phyloP scores from a whole-genome alignment of 129 eudicot genomes.

The Chrysanthemum makinoi region DNA sequence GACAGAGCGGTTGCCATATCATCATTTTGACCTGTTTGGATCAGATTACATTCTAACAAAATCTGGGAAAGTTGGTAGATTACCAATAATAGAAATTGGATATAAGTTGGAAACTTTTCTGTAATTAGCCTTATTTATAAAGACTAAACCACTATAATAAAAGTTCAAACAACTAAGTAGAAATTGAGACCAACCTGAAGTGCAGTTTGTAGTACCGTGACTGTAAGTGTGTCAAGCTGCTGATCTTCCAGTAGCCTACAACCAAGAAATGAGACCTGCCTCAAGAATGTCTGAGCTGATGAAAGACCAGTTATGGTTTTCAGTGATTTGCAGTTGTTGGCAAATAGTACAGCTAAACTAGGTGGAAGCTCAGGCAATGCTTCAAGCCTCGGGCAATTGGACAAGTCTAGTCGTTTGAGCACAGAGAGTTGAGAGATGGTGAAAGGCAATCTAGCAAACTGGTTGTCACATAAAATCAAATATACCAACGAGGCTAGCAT shows the following conservation, averaged over 20 bases:
- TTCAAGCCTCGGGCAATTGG: constrained; percentile 32
- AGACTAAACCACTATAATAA: background rate
- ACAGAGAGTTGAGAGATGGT: constrained; percentile 21
- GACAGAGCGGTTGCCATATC: too few relatives aligned
- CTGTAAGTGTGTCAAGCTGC: background rate
- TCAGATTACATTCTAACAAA: too few relatives aligned
- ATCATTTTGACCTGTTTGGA: too few relatives aligned
- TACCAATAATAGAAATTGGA: background rate
- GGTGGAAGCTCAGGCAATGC: constrained; percentile 33
- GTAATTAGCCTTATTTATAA: background rate
- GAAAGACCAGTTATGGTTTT: constrained; percentile 9
- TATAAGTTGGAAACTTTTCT: too few relatives aligned
- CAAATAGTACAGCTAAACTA: constrained; percentile 14
- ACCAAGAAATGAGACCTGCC: constrained; percentile 24
- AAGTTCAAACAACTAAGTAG: background rate
- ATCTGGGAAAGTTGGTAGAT: too few relatives aligned
- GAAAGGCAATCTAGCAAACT: constrained; percentile 22
- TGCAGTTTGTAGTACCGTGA: constrained; percentile 4
- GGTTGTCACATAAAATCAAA: constrained; percentile 20
- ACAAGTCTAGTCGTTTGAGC: constrained; percentile 27
- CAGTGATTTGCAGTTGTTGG: constrained; percentile 24
- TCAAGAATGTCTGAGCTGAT: constrained; percentile 14
- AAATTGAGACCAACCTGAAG: constrained; percentile 8
- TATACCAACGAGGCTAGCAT: constrained; percentile 18
- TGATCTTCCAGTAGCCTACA: constrained; percentile 13